Evolutionary conservation across 768 basidiomycete genomes (phyloP).

Genomic region (Cyclocybe aegerita): DNA sequence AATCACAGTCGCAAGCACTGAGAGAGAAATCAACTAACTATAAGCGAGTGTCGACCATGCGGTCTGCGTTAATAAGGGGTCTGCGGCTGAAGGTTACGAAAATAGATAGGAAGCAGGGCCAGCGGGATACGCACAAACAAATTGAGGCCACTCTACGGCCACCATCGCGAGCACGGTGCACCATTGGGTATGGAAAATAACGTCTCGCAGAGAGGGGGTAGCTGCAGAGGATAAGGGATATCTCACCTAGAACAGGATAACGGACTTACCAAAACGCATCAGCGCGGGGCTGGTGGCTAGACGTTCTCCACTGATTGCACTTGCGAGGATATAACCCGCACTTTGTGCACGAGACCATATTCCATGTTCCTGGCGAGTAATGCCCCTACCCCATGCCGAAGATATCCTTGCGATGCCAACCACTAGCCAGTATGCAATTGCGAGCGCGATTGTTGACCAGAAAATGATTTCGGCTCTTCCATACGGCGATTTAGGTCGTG

Average conservation of each 20-base stretch:
- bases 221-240: slow-evolving; percentile 41
- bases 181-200: slow-evolving; percentile 94
- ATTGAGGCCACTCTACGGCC: slow-evolving; percentile 92
- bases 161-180: slow-evolving; percentile 88
- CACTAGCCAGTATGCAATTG: slow-evolving; percentile 80
- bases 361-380: slow-evolving; percentile 56
- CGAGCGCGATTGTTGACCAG: slow-evolving; percentile 72
- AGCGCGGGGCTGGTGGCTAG: slow-evolving; percentile 83
- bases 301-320: slow-evolving; percentile 90
- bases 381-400: slow-evolving; percentile 82
- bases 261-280: slow-evolving; percentile 78
- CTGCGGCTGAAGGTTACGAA: slow-evolving; percentile 37
- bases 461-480: slow-evolving; percentile 68
- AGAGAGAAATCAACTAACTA: slow-evolving; percentile 42
- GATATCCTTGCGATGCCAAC: slow-evolving; percentile 77
- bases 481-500: slow-evolving; percentile 57
- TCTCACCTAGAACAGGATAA: slow-evolving; percentile 3
- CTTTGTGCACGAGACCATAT: slow-evolving; percentile 76
- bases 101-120: slow-evolving; percentile 5
- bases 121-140: slow-evolving; percentile 67
- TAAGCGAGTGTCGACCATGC: slow-evolving; percentile 85
- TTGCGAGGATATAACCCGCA: slow-evolving; percentile 85
- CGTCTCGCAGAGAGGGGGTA: slow-evolving; percentile 89
- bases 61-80: slow-evolving; percentile 86
- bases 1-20: background rate